These are phyloP conservation scores for Phytophthora ramorum DNA, from an alignment of 352 stramenopile genomes.

Conservation along the genomic window DNA sequence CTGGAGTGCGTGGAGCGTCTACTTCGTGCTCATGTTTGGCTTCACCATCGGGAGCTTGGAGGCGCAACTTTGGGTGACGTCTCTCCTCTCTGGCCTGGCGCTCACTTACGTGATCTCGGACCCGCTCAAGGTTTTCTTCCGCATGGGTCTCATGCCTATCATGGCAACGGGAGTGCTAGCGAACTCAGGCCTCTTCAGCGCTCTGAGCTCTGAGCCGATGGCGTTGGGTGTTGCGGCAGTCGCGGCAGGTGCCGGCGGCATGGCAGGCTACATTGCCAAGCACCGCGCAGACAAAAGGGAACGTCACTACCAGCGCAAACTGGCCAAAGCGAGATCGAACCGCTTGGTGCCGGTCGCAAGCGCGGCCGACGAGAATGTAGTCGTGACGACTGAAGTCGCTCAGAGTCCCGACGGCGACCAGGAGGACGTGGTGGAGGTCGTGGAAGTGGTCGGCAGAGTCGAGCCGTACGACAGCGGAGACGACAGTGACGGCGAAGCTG, in stretches of 20 bases:
- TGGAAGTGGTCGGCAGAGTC: slow-evolving; percentile 17
- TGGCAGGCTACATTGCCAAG: slow-evolving; percentile 57
- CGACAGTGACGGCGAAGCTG: slow-evolving; percentile 11
- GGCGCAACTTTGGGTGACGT: slow-evolving; percentile 70
- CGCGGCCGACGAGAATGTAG: slow-evolving; percentile 9
- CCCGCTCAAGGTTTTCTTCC: slow-evolving; percentile 75
- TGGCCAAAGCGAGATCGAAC: slow-evolving; percentile 31
- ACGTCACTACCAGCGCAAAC: slow-evolving; percentile 12
- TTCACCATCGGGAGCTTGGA: slow-evolving; percentile 69
- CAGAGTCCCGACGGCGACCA: slow-evolving; percentile 1
- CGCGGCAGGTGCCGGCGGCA: slow-evolving; percentile 51
- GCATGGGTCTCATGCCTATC: slow-evolving; percentile 75
- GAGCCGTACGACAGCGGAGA: slow-evolving; percentile 19
- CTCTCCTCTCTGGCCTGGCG: slow-evolving; percentile 54
- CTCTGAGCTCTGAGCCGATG: slow-evolving; percentile 54
- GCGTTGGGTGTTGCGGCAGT: slow-evolving; percentile 49
- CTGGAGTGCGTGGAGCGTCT: slow-evolving; percentile 66
- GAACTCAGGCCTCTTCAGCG: slow-evolving; percentile 62
- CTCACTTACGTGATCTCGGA: slow-evolving; percentile 73
- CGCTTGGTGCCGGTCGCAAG: slow-evolving; percentile 37
- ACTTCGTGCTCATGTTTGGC: slow-evolving; percentile 78
- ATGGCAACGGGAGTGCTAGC: slow-evolving; percentile 59
- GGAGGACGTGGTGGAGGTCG: slow-evolving; percentile 13
- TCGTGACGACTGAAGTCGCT: not conserved
- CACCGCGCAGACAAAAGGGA: slow-evolving; percentile 26